Conservation (phyloP, 1,284 basidiomycete species). For the Leccinum subrobustum region DNA sequence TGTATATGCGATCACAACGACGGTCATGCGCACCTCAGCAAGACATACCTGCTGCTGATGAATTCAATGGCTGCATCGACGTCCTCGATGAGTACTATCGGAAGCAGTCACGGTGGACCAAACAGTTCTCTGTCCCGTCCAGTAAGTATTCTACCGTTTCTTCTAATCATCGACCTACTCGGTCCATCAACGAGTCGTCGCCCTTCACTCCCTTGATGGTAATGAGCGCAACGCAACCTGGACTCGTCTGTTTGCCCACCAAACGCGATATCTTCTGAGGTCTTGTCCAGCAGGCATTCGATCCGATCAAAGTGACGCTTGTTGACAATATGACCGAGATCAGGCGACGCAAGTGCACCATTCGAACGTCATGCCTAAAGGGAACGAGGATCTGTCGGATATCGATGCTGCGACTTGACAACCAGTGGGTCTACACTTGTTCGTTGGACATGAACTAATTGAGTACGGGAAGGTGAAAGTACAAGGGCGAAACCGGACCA, state of each 20-base stretch:
- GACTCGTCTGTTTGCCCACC: constrained; percentile 68
- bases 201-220: too few relatives aligned
- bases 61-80: constrained; percentile 73
- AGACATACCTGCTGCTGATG: constrained; percentile 58
- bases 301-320: constrained; percentile 60
- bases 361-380: constrained; percentile 48
- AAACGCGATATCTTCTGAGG: constrained; percentile 68
- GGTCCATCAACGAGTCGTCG: constrained; percentile 58
- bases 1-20: constrained; percentile 26
- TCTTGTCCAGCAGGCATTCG: constrained; percentile 59
- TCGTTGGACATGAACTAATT: background rate
- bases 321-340: constrained; percentile 51
- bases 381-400: background rate
- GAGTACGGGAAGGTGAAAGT: background rate
- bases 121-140: constrained; percentile 57
- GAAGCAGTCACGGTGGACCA: constrained; percentile 62
- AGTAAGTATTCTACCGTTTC: constrained; percentile 4
- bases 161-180: constrained; percentile 38
- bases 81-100: constrained; percentile 74
- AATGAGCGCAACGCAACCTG: constrained; percentile 29
- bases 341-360: constrained; percentile 44
- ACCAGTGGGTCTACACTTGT: constrained; percentile 27
- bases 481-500: background rate
- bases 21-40: background rate
- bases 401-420: too few relatives aligned